Evolutionary conservation across 345 rosid species (phyloP).

Genomic region (Chamaenerion angustifolium): DNA sequence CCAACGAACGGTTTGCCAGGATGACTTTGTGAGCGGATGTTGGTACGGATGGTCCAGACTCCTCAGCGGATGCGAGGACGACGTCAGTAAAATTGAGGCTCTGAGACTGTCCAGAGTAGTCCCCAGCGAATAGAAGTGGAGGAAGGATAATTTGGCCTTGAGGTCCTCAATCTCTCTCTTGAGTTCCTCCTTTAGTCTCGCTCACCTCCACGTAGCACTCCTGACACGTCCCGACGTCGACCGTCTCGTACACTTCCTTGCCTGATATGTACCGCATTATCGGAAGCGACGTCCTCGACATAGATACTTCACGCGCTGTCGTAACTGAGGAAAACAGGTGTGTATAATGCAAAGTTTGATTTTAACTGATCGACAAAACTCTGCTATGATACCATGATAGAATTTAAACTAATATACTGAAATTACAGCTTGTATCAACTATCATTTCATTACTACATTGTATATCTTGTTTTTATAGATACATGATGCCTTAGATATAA

Average conservation of each 20-base stretch:
- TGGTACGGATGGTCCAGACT: constrained; percentile 29
- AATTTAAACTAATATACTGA: too few species aligned
- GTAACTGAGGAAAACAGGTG: too few species aligned
- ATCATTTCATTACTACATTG: too few species aligned
- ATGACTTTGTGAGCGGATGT: constrained; percentile 55
- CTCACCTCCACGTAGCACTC: constrained; percentile 50
- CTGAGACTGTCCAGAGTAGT: constrained; percentile 6
- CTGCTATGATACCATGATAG: too few species aligned
- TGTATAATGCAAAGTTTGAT: too few species aligned
- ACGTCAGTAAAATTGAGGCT: constrained; percentile 37
- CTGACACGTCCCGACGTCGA: constrained; percentile 54
- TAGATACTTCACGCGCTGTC: too few species aligned
- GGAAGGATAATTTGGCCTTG: constrained; percentile 24
- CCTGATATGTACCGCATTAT: constrained; percentile 52
- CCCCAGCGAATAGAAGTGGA: constrained; percentile 37
- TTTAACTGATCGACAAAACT: too few species aligned
- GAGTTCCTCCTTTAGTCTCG: constrained; percentile 11
- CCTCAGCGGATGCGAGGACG: constrained; percentile 47
- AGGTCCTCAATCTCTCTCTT: constrained; percentile 9
- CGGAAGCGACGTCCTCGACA: not conserved
- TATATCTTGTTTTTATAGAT: too few species aligned
- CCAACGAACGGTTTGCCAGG: constrained; percentile 68
- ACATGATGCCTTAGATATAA: too few species aligned
- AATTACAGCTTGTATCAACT: too few species aligned
- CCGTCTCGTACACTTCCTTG: constrained; percentile 32